A percentile compares a stretch with the other conserved stretches of the same genome.
Evolutionary conservation across 1,284 basidiomycete genomes (phyloP).

Genomic region (Ustilago cynodontis): DNA sequence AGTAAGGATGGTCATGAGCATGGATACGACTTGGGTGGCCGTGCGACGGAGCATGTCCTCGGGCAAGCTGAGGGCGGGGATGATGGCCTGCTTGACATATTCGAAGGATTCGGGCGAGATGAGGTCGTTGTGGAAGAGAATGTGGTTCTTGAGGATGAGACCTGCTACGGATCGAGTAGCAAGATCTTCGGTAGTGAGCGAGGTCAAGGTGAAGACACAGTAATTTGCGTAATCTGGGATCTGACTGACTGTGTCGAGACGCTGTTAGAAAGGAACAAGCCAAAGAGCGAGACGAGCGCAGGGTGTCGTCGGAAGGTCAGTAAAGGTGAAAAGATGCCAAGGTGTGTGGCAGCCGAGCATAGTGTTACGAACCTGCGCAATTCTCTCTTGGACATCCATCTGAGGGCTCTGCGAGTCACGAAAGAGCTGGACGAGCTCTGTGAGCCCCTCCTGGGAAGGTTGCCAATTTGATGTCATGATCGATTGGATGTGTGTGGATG

Average conservation of each 20-base stretch:
- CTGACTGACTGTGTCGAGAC: slow-evolving; percentile 61
- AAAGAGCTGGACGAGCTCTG: slow-evolving; percentile 64
- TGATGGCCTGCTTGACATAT: slow-evolving; percentile 66
- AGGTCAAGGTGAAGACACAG: slow-evolving; percentile 89
- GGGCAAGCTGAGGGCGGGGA: slow-evolving; percentile 62
- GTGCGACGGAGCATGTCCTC: slow-evolving; percentile 68
- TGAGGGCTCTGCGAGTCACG: slow-evolving; percentile 64
- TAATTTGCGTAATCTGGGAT: slow-evolving; percentile 84
- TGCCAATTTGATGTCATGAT: slow-evolving; percentile 56
- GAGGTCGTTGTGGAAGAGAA: slow-evolving; percentile 67
- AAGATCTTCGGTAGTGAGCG: slow-evolving; percentile 84
- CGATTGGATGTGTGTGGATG: slow-evolving; percentile 3
- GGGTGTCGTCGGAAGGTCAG: not conserved
- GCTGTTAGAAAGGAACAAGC: slow-evolving; percentile 27
- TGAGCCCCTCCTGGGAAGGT: slow-evolving; percentile 61
- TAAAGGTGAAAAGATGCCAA: not conserved
- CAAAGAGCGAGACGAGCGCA: not conserved
- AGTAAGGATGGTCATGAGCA: slow-evolving; percentile 65
- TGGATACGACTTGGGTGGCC: slow-evolving; percentile 67
- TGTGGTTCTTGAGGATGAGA: slow-evolving; percentile 94
- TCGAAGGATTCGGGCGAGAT: slow-evolving; percentile 62
- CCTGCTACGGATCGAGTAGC: slow-evolving; percentile 94
- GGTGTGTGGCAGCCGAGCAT: not conserved
- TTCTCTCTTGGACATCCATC: slow-evolving; percentile 60
- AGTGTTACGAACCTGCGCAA: slow-evolving; percentile 53